phyloP scores from a whole-genome alignment of 2,329 filamentous ascomycete genomes.

The Fusarium subglutinans region DNA sequence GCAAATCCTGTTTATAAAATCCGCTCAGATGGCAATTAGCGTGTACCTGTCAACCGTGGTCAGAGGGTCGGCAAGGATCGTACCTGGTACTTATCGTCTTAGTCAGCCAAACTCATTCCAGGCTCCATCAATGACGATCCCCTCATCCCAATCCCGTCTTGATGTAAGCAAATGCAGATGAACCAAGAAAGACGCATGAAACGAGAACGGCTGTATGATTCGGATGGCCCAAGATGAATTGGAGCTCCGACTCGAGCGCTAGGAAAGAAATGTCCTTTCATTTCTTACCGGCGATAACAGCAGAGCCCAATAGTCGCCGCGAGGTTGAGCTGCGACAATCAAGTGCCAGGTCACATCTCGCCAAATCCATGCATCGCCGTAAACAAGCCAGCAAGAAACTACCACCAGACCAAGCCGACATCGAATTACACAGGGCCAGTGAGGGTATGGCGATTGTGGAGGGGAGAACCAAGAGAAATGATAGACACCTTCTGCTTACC shows the following conservation, averaged over 20 bases:
- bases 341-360: constrained; percentile 7
- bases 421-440: rapidly evolving
- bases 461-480: background rate
- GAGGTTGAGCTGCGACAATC: constrained; percentile 10
- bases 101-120: background rate
- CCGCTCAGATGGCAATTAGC: background rate
- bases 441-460: too few relatives aligned
- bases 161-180: background rate
- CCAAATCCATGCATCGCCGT: background rate
- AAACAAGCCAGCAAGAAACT: background rate
- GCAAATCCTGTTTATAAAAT: background rate
- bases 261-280: background rate
- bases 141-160: background rate
- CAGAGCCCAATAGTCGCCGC: background rate
- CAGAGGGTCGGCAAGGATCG: rapidly evolving
- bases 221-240: background rate
- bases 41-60: rapidly evolving
- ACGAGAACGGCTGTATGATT: rapidly evolving
- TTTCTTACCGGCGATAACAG: background rate
- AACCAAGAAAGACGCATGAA: rapidly evolving
- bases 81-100: background rate
- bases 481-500: background rate
- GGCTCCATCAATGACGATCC: background rate
- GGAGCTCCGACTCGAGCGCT: rapidly evolving
- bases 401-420: rapidly evolving